Evolutionary conservation across 1,284 basidiomycete species (phyloP).

Genomic region (Trichosporon sp.): DNA sequence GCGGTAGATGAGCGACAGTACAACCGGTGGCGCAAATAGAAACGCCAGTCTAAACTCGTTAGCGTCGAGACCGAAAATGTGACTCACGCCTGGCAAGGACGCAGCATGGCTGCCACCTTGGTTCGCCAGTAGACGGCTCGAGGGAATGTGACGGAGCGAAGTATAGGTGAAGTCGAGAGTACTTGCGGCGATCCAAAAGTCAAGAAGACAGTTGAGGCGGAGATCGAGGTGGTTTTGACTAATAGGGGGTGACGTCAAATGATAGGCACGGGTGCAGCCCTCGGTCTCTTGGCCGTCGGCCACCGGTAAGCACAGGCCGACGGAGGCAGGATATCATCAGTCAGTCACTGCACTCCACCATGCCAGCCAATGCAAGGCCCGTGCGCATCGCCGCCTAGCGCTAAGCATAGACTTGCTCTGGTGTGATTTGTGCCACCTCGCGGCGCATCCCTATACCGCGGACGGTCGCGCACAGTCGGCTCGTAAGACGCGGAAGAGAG

Average conservation of each 20-base stretch:
- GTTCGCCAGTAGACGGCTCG: not conserved
- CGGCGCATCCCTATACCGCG: no score
- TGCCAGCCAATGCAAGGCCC: not conserved
- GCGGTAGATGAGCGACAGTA: not conserved
- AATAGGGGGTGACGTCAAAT: conserved; percentile 2
- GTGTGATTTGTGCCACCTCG: no score
- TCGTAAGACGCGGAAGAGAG: no score
- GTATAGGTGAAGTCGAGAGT: not conserved
- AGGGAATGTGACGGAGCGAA: no score
- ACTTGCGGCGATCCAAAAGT: not conserved
- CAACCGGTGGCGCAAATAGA: not conserved
- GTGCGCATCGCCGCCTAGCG: no score
- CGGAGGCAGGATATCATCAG: not conserved
- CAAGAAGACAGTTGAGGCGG: not conserved
- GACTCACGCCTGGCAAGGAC: conserved; percentile 3
- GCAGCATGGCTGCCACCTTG: conserved; percentile 1
- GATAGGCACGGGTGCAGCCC: not conserved
- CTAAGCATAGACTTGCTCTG: no score
- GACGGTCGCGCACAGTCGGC: no score
- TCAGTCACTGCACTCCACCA: not conserved
- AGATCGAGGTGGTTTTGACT: not conserved
- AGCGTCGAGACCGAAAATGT: not conserved
- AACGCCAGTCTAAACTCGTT: not conserved
- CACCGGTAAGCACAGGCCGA: not conserved
- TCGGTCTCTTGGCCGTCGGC: conserved; percentile 6